These are phyloP conservation scores for Colletotrichum kahawae DNA, from an alignment of 2,329 filamentous ascomycete species.

Conservation along the genomic window DNA sequence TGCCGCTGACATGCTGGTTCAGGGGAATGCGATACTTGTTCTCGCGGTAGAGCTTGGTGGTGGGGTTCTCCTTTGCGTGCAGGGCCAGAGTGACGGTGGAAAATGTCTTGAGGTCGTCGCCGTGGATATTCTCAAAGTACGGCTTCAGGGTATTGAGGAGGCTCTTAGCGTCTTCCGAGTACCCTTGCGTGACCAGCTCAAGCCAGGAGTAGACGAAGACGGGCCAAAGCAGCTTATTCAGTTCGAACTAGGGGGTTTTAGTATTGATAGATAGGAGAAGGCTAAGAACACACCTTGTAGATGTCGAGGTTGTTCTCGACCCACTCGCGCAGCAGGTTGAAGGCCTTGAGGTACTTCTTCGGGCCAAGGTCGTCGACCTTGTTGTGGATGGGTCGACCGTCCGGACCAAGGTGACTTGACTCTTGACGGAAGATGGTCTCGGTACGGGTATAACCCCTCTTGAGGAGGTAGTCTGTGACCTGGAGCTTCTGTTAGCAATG, in stretches of 20 bases:
- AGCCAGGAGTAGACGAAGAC: constrained; percentile 93
- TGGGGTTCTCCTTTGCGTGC: constrained; percentile 77
- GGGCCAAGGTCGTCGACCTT: constrained; percentile 73
- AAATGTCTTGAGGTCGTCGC: constrained; percentile 80
- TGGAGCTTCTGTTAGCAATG: constrained; percentile 28
- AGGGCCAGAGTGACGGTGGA: constrained; percentile 75
- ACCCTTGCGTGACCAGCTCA: constrained; percentile 75
- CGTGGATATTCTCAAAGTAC: constrained; percentile 78
- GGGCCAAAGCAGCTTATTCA: constrained; percentile 89
- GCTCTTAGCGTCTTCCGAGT: constrained; percentile 71
- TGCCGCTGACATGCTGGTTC: constrained; percentile 83
- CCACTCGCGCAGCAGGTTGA: constrained; percentile 77
- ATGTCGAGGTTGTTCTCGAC: constrained; percentile 91
- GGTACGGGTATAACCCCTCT: constrained; percentile 92
- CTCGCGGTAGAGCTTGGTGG: constrained; percentile 80
- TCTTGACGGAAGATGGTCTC: constrained; percentile 93
- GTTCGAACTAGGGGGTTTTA: constrained; percentile 68
- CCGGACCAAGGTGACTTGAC: constrained; percentile 80
- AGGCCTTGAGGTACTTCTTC: constrained; percentile 79
- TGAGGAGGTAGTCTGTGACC: constrained; percentile 93
- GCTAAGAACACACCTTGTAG: constrained; percentile 71
- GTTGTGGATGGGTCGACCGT: constrained; percentile 75
- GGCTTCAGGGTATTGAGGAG: constrained; percentile 73
- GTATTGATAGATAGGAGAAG: not conserved
- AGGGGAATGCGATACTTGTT: constrained; percentile 91